A percentile compares a stretch with the other conserved stretches of the same genome.
phyloP scores from a whole-genome alignment of 179 eudicot genomes.

The Drosera spatulata region DNA sequence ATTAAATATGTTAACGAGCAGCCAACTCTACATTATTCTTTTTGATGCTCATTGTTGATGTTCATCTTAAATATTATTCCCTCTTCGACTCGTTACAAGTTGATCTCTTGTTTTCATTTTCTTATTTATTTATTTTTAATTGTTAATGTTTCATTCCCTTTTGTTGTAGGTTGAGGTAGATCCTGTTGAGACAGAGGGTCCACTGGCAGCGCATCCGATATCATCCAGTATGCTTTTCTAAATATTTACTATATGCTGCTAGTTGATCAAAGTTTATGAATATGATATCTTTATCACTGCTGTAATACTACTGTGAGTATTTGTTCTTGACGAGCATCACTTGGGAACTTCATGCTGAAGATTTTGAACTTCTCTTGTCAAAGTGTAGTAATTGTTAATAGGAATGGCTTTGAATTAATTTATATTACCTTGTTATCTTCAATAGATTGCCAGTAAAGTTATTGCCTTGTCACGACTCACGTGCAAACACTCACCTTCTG shows the following conservation, averaged over 20 bases:
- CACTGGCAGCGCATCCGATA: conserved; percentile 15
- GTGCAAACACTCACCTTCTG: too few species aligned
- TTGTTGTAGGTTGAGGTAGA: conserved; percentile 34
- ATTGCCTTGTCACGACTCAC: too few species aligned
- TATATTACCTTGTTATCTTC: too few species aligned
- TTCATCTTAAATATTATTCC: too few species aligned
- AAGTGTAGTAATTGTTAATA: too few species aligned
- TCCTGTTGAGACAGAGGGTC: conserved; percentile 22
- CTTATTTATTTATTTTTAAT: not conserved
- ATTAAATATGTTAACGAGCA: too few species aligned
- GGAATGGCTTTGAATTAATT: too few species aligned
- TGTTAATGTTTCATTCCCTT: not conserved
- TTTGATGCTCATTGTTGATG: too few species aligned
- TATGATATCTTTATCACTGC: not conserved
- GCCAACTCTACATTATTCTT: too few species aligned
- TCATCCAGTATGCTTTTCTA: conserved; percentile 25
- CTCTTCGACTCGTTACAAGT: conserved; percentile 33
- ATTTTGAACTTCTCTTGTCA: too few species aligned
- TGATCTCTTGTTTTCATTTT: not conserved
- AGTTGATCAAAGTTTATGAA: not conserved
- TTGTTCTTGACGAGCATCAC: not conserved
- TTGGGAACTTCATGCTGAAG: not conserved
- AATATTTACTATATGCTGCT: not conserved
- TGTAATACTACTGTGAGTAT: not conserved
- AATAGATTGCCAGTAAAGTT: too few species aligned